Evolutionary conservation across 805 yeast species (phyloP).

Genomic region (Maudiozyma bulderi): DNA sequence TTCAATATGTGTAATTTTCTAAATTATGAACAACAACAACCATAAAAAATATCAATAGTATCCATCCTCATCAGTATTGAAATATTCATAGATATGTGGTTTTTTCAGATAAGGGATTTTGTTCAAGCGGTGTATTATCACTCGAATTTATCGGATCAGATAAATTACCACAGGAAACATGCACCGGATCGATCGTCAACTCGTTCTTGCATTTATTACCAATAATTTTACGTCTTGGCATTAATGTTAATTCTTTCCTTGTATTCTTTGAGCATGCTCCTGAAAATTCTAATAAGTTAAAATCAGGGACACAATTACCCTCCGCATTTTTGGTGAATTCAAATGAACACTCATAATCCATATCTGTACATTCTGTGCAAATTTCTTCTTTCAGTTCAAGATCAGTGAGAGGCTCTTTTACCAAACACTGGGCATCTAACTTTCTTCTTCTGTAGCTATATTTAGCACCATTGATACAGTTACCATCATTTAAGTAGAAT

Average conservation of each 20-base stretch:
- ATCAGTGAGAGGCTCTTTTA: slow-evolving; percentile 31
- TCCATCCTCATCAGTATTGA: no score
- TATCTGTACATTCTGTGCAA: slow-evolving; percentile 51
- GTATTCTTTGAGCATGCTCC: slow-evolving; percentile 12
- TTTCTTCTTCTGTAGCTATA: slow-evolving; percentile 59
- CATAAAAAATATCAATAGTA: no score
- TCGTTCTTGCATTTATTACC: slow-evolving; percentile 18
- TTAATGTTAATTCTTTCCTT: slow-evolving; percentile 6
- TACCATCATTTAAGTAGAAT: slow-evolving; percentile 34
- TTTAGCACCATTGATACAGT: slow-evolving; percentile 63
- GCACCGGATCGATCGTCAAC: slow-evolving; percentile 20
- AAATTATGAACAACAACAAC: no score
- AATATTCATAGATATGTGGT: no score
- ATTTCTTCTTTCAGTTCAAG: slow-evolving; percentile 36
- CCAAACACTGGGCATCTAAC: slow-evolving; percentile 49
- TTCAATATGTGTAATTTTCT: no score
- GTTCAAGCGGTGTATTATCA: no score
- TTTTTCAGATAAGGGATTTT: no score
- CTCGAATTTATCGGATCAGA: slow-evolving; percentile 6
- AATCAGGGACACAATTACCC: slow-evolving; percentile 43
- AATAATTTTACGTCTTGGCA: slow-evolving; percentile 12
- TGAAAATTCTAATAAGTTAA: slow-evolving; percentile 10
- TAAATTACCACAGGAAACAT: slow-evolving; percentile 19
- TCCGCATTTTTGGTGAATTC: slow-evolving; percentile 34
- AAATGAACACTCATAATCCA: slow-evolving; percentile 61